Evolutionary conservation across 1,139 yeast genomes (phyloP).

Genomic region (Arxiozyma telluris): DNA sequence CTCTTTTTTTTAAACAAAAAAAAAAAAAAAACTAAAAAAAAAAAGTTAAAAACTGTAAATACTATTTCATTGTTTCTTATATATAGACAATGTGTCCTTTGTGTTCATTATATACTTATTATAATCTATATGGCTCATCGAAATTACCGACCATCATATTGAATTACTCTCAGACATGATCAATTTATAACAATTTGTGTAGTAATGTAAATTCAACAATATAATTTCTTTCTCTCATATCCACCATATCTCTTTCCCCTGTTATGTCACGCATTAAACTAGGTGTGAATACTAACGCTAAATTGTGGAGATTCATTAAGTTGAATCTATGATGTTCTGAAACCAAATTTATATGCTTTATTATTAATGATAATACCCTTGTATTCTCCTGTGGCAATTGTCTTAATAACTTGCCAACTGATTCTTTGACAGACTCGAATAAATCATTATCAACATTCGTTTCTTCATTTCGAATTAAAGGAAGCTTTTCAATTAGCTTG

Average conservation of each 20-base stretch:
- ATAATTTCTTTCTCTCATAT: conserved; percentile 75
- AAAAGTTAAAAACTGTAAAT: background rate
- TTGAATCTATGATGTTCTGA: conserved; percentile 43
- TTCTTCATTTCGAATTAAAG: conserved; percentile 5
- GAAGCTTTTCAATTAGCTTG: conserved; percentile 13
- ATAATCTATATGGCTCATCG: background rate
- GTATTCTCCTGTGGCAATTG: conserved; percentile 60
- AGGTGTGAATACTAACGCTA: conserved; percentile 93
- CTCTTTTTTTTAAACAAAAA: too few species aligned
- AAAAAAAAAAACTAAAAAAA: too few species aligned
- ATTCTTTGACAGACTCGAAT: conserved; percentile 31
- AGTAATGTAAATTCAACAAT: conserved; percentile 58
- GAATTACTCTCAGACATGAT: background rate
- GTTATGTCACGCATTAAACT: conserved; percentile 72
- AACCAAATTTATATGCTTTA: conserved; percentile 58
- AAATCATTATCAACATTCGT: conserved; percentile 7
- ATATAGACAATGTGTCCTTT: background rate
- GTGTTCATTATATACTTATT: background rate
- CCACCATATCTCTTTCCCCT: conserved; percentile 77
- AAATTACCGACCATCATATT: background rate
- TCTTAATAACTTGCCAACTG: conserved; percentile 32
- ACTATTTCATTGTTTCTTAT: background rate
- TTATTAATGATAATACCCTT: conserved; percentile 45
- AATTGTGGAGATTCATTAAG: conserved; percentile 73
- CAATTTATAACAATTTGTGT: conserved; percentile 4